These are phyloP conservation scores for Lasiodiplodia sp. DNA, from an alignment of 2,329 filamentous ascomycete species.

Conservation along the genomic window DNA sequence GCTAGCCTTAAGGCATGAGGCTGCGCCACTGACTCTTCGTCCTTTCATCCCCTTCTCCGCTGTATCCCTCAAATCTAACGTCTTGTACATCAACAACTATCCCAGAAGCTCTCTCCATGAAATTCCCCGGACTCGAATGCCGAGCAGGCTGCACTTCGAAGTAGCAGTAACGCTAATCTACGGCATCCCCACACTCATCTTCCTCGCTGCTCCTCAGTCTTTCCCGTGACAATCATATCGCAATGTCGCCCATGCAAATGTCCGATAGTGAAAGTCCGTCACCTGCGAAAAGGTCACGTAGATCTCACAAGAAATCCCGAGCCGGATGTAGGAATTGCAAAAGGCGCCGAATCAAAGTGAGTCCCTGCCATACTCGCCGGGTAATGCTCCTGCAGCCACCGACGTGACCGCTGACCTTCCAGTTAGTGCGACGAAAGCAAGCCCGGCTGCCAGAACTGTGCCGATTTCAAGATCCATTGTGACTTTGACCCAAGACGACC, in stretches of 20 bases:
- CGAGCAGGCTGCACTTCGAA: background rate
- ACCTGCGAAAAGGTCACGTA: background rate
- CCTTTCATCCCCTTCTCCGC: background rate
- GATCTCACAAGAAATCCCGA: constrained; percentile 18
- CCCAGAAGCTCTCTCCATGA: background rate
- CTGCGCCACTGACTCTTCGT: background rate
- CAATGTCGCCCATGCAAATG: background rate
- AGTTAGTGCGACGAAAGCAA: constrained; percentile 20
- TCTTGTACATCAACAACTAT: background rate
- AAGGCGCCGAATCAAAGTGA: constrained; percentile 25
- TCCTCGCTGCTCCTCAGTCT: background rate
- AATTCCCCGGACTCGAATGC: background rate
- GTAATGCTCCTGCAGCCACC: background rate
- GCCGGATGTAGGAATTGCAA: constrained; percentile 27
- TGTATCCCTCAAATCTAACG: background rate
- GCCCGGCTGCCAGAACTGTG: constrained; percentile 17
- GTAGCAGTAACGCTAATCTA: background rate
- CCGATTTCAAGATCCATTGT: constrained; percentile 11
- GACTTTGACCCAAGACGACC: constrained; percentile 13
- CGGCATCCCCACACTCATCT: background rate
- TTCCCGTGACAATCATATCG: background rate
- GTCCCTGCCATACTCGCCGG: background rate
- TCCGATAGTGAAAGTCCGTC: constrained; percentile 1
- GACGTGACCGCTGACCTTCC: background rate
- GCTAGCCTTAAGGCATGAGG: background rate